Evolutionary conservation across 1,284 basidiomycete species (phyloP).

Genomic region (Grifola frondosa): DNA sequence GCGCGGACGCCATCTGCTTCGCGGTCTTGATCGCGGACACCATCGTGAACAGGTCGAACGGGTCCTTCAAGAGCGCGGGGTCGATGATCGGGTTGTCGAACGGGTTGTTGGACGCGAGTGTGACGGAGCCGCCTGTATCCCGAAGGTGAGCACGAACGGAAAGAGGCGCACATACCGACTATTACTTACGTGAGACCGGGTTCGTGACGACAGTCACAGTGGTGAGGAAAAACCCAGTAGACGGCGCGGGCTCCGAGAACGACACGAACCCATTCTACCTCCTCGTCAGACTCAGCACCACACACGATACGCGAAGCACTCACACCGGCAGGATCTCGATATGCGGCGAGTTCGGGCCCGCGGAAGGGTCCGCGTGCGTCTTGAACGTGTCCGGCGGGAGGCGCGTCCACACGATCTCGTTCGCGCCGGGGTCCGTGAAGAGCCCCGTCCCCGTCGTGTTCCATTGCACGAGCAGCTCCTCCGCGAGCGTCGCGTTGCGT

Average conservation of each 20-base stretch:
- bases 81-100: neutral
- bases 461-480: slow-evolving; percentile 17
- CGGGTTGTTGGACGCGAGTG: neutral
- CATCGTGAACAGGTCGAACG: neutral
- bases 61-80: neutral
- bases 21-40: neutral
- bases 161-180: too few species aligned
- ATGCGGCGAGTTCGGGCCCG: slow-evolving; percentile 18
- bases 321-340: slow-evolving; percentile 13
- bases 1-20: neutral
- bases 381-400: slow-evolving; percentile 8
- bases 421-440: slow-evolving; percentile 6
- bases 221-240: neutral
- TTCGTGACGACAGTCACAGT: slow-evolving; percentile 28
- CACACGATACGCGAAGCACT: neutral
- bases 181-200: slow-evolving; percentile 36
- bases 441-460: slow-evolving; percentile 6
- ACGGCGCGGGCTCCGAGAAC: neutral
- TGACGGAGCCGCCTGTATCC: neutral
- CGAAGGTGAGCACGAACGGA: neutral
- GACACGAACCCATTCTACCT: neutral
- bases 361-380: slow-evolving; percentile 11
- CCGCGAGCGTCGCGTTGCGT: slow-evolving; percentile 11
- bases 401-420: slow-evolving; percentile 13
- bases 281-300: neutral